Evolutionary conservation across 371 early-diverging fungal genomes (phyloP).

Genomic region (Rhizomucor pusillus): DNA sequence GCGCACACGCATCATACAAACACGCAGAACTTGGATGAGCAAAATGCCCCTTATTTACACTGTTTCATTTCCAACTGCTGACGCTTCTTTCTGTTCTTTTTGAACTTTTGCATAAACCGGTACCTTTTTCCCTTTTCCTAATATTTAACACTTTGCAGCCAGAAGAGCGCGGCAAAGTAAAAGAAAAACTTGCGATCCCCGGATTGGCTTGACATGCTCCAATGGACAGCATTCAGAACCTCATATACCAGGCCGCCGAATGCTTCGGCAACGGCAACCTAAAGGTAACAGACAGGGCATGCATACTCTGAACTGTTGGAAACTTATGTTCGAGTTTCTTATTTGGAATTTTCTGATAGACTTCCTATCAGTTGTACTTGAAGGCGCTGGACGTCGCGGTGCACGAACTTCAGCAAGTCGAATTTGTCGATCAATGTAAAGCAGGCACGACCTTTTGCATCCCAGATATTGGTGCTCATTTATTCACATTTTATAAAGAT

Average conservation of each 20-base stretch:
- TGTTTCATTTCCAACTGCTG: too few relatives aligned
- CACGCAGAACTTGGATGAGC: too few relatives aligned
- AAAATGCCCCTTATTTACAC: too few relatives aligned
- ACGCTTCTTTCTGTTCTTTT: too few relatives aligned
- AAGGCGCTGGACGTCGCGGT: constrained; percentile 30
- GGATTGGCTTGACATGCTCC: constrained; percentile 16
- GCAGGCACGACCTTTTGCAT: too few relatives aligned
- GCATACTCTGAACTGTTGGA: neutral
- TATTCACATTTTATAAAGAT: constrained; percentile 1
- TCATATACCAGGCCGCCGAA: constrained; percentile 21
- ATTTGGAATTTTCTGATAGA: constrained; percentile 10
- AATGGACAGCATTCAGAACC: constrained; percentile 24
- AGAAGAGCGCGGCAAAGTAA: too few relatives aligned
- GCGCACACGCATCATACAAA: too few relatives aligned
- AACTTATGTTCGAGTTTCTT: neutral
- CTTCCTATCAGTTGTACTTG: constrained; percentile 36
- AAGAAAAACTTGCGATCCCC: too few relatives aligned
- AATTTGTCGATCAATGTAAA: constrained; percentile 42
- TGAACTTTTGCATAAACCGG: too few relatives aligned
- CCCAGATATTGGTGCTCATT: neutral
- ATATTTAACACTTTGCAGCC: too few relatives aligned
- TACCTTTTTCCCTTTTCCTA: too few relatives aligned
- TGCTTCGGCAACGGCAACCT: constrained; percentile 27
- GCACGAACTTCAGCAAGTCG: constrained; percentile 33
- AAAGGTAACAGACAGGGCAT: constrained; percentile 8